Evolutionary conservation across 2,329 filamentous ascomycete genomes (phyloP).

Genomic region (Coccinonectria pachysandricola): DNA sequence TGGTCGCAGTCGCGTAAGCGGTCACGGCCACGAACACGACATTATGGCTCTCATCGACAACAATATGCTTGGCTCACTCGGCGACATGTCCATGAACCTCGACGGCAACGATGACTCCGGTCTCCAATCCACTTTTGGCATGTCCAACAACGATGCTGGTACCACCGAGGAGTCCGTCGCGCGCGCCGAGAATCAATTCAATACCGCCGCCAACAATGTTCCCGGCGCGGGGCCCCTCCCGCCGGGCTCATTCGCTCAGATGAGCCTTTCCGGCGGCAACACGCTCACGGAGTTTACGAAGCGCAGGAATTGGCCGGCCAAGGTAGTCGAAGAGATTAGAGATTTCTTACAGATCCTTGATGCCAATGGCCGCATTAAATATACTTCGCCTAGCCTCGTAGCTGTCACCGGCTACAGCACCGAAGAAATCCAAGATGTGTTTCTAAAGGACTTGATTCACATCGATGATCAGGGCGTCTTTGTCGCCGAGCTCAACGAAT

Average conservation of each 20-base stretch:
- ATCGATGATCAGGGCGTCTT: constrained; percentile 76
- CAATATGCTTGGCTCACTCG: constrained; percentile 27
- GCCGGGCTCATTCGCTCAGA: constrained; percentile 26
- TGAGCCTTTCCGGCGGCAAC: constrained; percentile 26
- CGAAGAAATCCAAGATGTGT: constrained; percentile 60
- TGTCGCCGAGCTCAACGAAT: constrained; percentile 79
- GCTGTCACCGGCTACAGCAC: constrained; percentile 64
- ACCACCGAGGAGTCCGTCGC: constrained; percentile 22
- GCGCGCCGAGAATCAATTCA: constrained; percentile 24
- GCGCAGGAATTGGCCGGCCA: constrained; percentile 70
- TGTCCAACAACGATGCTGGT: constrained; percentile 11
- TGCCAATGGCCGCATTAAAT: constrained; percentile 71
- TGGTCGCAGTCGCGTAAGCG: too few species aligned
- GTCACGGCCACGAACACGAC: constrained; percentile 23
- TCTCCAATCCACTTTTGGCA: constrained; percentile 11
- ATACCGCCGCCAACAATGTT: constrained; percentile 25
- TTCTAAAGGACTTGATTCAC: constrained; percentile 76
- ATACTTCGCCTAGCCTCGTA: constrained; percentile 72
- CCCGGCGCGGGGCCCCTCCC: constrained; percentile 34
- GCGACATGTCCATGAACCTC: constrained; percentile 33
- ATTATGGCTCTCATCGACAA: constrained; percentile 36
- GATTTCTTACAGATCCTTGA: constrained; percentile 85
- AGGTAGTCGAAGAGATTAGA: constrained; percentile 79
- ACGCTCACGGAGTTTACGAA: constrained; percentile 50
- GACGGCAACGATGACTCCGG: constrained; percentile 25